Percentiles rank a stretch among this genome's conserved stretches.
These are phyloP conservation scores for Clavispora santaluciae DNA, from an alignment of 805 yeast genomes.

Conservation along the genomic window DNA sequence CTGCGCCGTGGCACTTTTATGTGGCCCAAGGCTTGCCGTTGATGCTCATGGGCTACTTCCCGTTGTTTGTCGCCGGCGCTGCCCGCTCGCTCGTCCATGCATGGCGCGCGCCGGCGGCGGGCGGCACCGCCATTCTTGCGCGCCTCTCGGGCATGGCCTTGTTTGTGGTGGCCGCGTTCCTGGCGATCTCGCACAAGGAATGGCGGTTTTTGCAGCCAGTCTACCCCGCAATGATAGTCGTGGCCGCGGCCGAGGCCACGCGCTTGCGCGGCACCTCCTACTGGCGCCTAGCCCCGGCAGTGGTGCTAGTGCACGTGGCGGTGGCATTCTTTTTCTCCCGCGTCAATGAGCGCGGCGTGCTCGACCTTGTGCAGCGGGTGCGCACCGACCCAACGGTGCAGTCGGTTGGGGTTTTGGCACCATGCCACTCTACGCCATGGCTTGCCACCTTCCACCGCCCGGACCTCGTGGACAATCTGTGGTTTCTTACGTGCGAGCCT, in stretches of 20 bases:
- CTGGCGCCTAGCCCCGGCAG: constrained; percentile 7
- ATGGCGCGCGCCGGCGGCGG: constrained; percentile 16
- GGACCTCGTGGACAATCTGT: constrained; percentile 36
- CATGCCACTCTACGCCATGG: constrained; percentile 98
- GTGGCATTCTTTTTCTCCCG: constrained; percentile 51
- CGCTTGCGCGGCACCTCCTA: neutral
- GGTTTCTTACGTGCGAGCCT: constrained; percentile 92
- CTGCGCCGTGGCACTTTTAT: constrained; percentile 81
- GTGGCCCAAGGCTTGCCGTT: constrained; percentile 79
- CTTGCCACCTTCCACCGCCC: constrained; percentile 73
- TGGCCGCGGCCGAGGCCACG: constrained; percentile 32
- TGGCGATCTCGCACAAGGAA: constrained; percentile 79
- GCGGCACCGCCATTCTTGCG: constrained; percentile 19
- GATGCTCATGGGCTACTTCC: constrained; percentile 59
- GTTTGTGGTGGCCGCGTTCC: constrained; percentile 51
- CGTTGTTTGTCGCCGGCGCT: constrained; percentile 41
- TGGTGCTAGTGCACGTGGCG: constrained; percentile 29
- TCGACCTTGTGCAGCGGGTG: constrained; percentile 56
- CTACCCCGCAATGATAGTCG: constrained; percentile 63
- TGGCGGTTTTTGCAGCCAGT: constrained; percentile 84
- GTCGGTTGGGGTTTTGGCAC: constrained; percentile 79
- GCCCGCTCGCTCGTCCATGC: constrained; percentile 7
- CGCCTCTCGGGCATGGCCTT: neutral
- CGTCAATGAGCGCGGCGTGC: constrained; percentile 84
- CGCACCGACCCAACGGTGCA: constrained; percentile 34